Evolutionary conservation across 2,329 filamentous ascomycete genomes (phyloP), one percentile per base, ranked within the genome.

Genomic region (Didymella glomerata): DNA sequence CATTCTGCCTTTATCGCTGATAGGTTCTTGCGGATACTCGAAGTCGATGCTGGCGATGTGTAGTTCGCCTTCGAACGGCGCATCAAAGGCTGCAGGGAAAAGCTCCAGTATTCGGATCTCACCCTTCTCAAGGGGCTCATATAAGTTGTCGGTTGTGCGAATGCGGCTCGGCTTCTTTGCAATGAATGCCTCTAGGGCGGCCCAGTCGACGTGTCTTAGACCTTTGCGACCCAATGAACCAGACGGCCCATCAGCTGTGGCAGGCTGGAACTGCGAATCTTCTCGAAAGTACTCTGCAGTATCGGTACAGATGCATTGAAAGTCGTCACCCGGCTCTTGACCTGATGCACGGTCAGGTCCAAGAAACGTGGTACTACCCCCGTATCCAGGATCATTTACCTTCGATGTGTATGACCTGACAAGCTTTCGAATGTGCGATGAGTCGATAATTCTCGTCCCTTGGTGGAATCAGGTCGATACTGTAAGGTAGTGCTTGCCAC

Each of bases 201-300:
- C 7, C 24, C 24, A 25, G 24, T 25, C 24, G 24, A 25, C 24
- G 24, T 25, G 4, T 25, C 24, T 3, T 25, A 25, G 24, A 7
- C 24, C 7, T 25, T 25, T 7, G 24, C 24, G 24, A 25, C 24
- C 24, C 24, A 25, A 7, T 4, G 7, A 25, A 25, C 24, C 32
- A 34, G 32, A 6, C 13, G 32, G 32, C 7, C 9, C 32, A 5
- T 4, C 32, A 10, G 32, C 32, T 16, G 14, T 36, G 32, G 32
- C 32, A 8, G 32, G 32, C 4, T 36, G 32, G 8, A 36, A 36
- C 32, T n/a, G 32, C 8, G 16, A 16, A n/a, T 16, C 16, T 6
- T 36, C 32, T 2, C 45, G 28, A 11, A 47, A 47, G 45, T 14
- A 47, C 10, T 47, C n/a, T 34, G 45, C 45, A 7, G 45, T 47